A percentile compares a stretch with the other conserved stretches of the same genome.
These are phyloP conservation scores for Microbotryum violaceum DNA, from an alignment of 1,284 basidiomycete species.

Conservation along the genomic window DNA sequence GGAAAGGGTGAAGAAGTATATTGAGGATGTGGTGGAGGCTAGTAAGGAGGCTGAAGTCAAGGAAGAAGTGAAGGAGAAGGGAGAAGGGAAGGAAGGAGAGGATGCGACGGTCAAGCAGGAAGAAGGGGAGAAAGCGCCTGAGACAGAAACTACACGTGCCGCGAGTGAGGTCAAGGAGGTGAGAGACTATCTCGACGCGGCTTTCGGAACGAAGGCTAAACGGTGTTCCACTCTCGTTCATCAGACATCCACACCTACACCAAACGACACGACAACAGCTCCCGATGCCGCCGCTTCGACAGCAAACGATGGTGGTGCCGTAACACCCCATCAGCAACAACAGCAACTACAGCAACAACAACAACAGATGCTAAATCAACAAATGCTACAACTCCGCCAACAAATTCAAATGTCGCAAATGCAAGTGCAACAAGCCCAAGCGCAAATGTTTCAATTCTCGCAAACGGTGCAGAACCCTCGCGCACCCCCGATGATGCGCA, in stretches of 20 bases:
- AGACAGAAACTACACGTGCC: not conserved
- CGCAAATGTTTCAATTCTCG: constrained; percentile 28
- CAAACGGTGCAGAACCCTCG: constrained; percentile 32
- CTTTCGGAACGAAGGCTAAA: not conserved
- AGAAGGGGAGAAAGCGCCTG: constrained; percentile 19
- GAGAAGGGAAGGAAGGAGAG: constrained; percentile 22
- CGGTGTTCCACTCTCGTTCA: not conserved
- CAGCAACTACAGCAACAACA: constrained; percentile 7
- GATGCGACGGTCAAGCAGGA: constrained; percentile 9
- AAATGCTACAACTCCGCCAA: constrained; percentile 11
- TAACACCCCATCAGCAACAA: not conserved
- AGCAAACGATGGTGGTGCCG: not conserved
- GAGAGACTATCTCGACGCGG: not conserved
- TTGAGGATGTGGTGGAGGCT: constrained; percentile 73
- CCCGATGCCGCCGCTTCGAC: constrained; percentile 10
- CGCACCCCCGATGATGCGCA: constrained; percentile 45
- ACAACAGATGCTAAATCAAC: not conserved
- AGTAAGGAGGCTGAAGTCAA: constrained; percentile 55
- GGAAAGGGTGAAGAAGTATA: constrained; percentile 66
- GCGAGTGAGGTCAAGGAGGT: not conserved
- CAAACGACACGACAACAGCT: constrained; percentile 21
- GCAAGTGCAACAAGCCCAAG: constrained; percentile 44
- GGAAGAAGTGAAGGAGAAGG: constrained; percentile 33
- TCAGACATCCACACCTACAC: constrained; percentile 17
- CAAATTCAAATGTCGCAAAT: constrained; percentile 14